phyloP scores from a whole-genome alignment of 1,139 yeast species.

The Ogataea hybrid region DNA sequence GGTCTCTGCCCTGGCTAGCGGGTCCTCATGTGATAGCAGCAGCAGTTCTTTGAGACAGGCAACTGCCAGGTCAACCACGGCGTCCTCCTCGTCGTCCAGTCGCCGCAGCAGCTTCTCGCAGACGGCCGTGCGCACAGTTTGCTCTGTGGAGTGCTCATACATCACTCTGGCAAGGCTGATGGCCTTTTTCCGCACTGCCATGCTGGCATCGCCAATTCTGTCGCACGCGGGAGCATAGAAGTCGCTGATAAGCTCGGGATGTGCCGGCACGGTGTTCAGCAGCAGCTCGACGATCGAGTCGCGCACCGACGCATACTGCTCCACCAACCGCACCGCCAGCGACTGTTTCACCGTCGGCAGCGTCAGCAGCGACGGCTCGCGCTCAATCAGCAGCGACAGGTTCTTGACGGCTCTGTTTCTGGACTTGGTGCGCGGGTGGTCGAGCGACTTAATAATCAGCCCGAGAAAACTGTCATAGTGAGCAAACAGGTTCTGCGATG shows the following conservation, averaged over 20 bases:
- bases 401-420: conserved; percentile 64
- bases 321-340: conserved; percentile 51
- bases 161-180: conserved; percentile 51
- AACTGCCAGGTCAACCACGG: no score
- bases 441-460: conserved; percentile 47
- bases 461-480: conserved; percentile 54
- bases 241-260: conserved; percentile 44
- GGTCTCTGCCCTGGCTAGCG: no score
- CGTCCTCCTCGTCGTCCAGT: no score
- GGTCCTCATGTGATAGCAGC: no score
- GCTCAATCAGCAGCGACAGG: conserved; percentile 48
- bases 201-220: conserved; percentile 56
- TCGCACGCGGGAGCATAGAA: conserved; percentile 52
- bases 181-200: conserved; percentile 63
- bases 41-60: no score
- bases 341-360: conserved; percentile 51
- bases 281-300: conserved; percentile 74
- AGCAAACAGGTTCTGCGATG: conserved; percentile 31
- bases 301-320: conserved; percentile 67
- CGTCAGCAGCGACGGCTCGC: conserved; percentile 49
- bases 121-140: conserved; percentile 41
- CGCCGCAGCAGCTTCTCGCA: conserved; percentile 50
- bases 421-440: conserved; percentile 54
- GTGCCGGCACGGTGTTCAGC: conserved; percentile 45
- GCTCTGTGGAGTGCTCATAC: conserved; percentile 36